Conservation (phyloP, 352 stramenopile genomes). For the Pythium insidiosum region DNA sequence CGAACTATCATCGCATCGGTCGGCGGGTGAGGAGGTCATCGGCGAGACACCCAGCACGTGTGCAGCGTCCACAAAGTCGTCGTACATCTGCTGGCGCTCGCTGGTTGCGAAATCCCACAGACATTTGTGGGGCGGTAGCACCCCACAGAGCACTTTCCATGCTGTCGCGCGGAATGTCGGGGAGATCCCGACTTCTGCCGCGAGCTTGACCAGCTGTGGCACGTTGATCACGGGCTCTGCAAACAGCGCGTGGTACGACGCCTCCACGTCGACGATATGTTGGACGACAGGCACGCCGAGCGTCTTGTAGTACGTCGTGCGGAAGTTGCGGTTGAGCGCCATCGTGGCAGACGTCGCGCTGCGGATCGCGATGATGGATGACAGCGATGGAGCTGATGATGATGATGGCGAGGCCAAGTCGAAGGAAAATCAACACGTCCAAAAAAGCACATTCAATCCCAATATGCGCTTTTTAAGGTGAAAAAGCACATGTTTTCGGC, state of each 20-base stretch:
- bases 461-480: too few relatives aligned
- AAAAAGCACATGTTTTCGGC: too few relatives aligned
- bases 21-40: too few relatives aligned
- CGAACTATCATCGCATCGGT: too few relatives aligned
- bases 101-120: conserved; percentile 52
- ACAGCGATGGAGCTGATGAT: too few relatives aligned
- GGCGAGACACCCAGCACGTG: conserved; percentile 19
- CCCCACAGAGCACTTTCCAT: conserved; percentile 51
- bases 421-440: too few relatives aligned
- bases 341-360: too few relatives aligned
- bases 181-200: conserved; percentile 63
- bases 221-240: conserved; percentile 46
- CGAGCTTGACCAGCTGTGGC: conserved; percentile 60
- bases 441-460: too few relatives aligned
- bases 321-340: conserved; percentile 71
- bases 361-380: too few relatives aligned
- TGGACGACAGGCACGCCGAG: conserved; percentile 78
- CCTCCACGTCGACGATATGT: conserved; percentile 75
- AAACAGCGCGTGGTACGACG: conserved; percentile 62
- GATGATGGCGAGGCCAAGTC: too few relatives aligned
- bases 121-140: conserved; percentile 43
- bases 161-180: conserved; percentile 35
- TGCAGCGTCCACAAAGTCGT: conserved; percentile 44
- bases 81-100: conserved; percentile 55
- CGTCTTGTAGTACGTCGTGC: conserved; percentile 86